Base-by-base conservation (phyloP, 257 asterid genomes). In the Solanum medicagineum region DNA sequence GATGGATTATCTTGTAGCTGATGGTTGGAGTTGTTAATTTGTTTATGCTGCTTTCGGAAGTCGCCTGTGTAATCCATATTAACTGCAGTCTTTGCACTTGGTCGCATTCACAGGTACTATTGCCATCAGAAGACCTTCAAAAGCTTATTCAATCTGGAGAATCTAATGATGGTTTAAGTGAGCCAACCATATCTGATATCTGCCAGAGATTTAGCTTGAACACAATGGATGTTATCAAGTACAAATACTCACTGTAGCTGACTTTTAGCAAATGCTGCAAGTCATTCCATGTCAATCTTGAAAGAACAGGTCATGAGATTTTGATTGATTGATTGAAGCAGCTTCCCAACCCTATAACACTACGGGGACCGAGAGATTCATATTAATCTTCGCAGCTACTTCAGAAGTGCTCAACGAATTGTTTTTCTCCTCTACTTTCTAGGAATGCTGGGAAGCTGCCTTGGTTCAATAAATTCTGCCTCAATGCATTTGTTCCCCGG, bases 61-160 rank as follows among this genome's bases (percentile, higher is more conserved):
- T 2, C 42, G 83, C 83, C 11, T 51, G 63, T 53, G 65, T 16
- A 77, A 16, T 54, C 19, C 29, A 79, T 79, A 79, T 26, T 79
- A 32, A 79, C 49, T 79, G 49, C 2, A 32, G 29, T 54, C 9
- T 17, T 53, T 79, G 83, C 49, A 79, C 66, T 84, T 70, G 69
- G 12, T 69, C 71, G 47, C 70, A 69, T 54, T 40, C 63, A 14
- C 85, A 94, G 98, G 95, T 89, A 74, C 86, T 93, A 69, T 85
- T 88, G 81, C 96, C 98, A 26, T 93, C 96, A 1, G 92, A 92
- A 84, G 97, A 94, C 83, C 94, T 96, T 87, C 90, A 92, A 40
- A 88, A 88, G 86, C 92, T 96, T 86, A 85, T 93, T 81, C 88
- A 84, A 24, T 45, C 79, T 16, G 89, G 84, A 81, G 88, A 91